These are phyloP conservation scores for Xylaria flabelliformis DNA, from an alignment of 495 filamentous ascomycete species.

Conservation along the genomic window DNA sequence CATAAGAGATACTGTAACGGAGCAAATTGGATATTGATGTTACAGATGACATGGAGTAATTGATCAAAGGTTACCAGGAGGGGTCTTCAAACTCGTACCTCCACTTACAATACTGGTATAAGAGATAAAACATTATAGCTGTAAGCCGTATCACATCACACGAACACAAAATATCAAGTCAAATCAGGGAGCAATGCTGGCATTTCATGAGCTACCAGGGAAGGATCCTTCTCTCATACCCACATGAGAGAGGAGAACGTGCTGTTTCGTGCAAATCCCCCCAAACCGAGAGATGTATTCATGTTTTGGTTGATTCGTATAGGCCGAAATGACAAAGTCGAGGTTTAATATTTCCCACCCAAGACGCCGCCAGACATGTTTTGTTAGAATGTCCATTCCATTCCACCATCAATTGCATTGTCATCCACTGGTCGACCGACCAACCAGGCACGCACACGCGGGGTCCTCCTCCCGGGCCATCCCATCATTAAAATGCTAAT, in stretches of 20 bases:
- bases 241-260: conserved; percentile 30
- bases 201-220: conserved; percentile 41
- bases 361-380: conserved; percentile 42
- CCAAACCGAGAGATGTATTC: conserved; percentile 35
- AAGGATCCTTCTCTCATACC: conserved; percentile 33
- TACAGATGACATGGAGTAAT: too few relatives aligned
- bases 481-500: conserved; percentile 26
- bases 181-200: conserved; percentile 38
- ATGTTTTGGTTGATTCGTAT: conserved; percentile 27
- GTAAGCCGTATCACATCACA: neutral
- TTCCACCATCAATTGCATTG: conserved; percentile 29
- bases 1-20: too few relatives aligned
- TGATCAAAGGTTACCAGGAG: too few relatives aligned
- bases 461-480: conserved; percentile 20
- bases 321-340: conserved; percentile 35
- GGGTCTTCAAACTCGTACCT: too few relatives aligned
- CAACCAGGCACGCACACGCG: conserved; percentile 17
- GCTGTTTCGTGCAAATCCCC: conserved; percentile 36
- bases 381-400: conserved; percentile 31
- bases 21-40: too few relatives aligned
- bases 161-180: neutral
- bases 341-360: conserved; percentile 41
- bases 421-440: conserved; percentile 27
- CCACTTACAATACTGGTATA: neutral
- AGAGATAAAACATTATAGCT: neutral